Conservation (phyloP, 1,284 basidiomycete species). For the Sutorius eximius region DNA sequence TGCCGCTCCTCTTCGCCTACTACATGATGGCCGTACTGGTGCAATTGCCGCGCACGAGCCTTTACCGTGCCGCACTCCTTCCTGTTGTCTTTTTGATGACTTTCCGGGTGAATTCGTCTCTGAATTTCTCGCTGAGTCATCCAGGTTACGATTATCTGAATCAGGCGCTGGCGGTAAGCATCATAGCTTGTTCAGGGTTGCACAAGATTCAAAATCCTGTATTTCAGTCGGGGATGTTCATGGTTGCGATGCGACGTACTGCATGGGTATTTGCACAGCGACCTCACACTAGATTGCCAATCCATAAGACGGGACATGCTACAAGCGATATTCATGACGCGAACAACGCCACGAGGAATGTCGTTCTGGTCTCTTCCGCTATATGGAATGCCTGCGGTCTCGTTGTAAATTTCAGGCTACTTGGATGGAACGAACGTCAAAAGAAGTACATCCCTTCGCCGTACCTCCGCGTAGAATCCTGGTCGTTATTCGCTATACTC, state of each 20-base stretch:
- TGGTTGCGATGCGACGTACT: conserved; percentile 26
- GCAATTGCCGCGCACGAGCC: conserved; percentile 22
- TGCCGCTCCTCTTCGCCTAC: conserved; percentile 17
- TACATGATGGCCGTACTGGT: conserved; percentile 34
- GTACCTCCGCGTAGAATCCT: conserved; percentile 20
- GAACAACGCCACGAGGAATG: background rate
- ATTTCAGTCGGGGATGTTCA: conserved; percentile 28
- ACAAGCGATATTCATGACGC: background rate
- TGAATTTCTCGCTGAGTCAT: conserved; percentile 26
- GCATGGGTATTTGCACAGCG: conserved; percentile 20
- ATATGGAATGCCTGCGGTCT: conserved; percentile 34
- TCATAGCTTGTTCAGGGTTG: background rate
- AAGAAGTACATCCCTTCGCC: conserved; percentile 12
- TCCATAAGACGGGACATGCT: background rate
- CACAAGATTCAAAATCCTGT: background rate
- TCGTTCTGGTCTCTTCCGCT: conserved; percentile 7
- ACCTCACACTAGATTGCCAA: conserved; percentile 19
- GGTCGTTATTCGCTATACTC: conserved; percentile 17
- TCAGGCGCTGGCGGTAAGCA: conserved; percentile 26
- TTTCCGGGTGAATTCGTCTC: conserved; percentile 11
- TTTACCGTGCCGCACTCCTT: conserved; percentile 27
- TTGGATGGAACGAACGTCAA: conserved; percentile 28
- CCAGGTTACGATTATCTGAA: conserved; percentile 22
- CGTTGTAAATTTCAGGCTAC: conserved; percentile 24
- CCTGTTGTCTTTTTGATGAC: conserved; percentile 23